Evolutionary conservation across 768 basidiomycete genomes (phyloP), one percentile per base, ranked within the genome.

Genomic region (Boletus barrowsii): DNA sequence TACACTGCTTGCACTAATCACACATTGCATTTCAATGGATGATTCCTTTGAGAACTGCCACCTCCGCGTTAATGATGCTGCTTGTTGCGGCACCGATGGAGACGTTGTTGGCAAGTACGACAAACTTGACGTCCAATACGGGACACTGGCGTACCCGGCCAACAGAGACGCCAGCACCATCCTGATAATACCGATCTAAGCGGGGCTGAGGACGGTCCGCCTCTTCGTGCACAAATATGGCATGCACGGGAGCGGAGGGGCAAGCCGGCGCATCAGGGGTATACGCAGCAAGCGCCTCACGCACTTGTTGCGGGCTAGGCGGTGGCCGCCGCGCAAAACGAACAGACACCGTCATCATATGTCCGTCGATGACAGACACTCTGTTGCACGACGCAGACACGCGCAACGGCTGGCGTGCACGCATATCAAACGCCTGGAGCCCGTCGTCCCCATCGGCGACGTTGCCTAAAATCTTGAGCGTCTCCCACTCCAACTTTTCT

Each of bases 401-500:
- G 52, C 86, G 85, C n/a, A 99, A 76, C 0, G 93, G 92, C 39
- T 84, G 77, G n/a, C 67, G 66, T 1, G 83, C 73, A 73, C 93
- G 93, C 82, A 92, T 86, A 67, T 97, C 95, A 70, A 97, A 98
- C 11, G 80, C 64, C 53, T 79, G 81, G 6, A 68, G 59, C 3
- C 79, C 81, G 32, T 78, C 74, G 52, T 86, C 83, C 46, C 77
- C 77, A 24, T 81, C 75, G 3, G 76, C 63, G 53, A 98, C 63
- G 3, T 87, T 93, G 22, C 97, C 96, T 20, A 99, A 84, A 64
- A 99, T 99, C 77, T 98, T 99, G 63, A 90, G 81, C 7, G 92
- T 88, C 75, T 99, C 97, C 97, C 97, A 99, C 70, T 99, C 96
- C 60, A 98, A 93, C 70, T 98, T 99, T 68, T 98, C 97, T 64